Evolutionary conservation across 139 green algal genomes (phyloP), one percentile per base, ranked within the genome.

Genomic region (Coelastrella sp.): DNA sequence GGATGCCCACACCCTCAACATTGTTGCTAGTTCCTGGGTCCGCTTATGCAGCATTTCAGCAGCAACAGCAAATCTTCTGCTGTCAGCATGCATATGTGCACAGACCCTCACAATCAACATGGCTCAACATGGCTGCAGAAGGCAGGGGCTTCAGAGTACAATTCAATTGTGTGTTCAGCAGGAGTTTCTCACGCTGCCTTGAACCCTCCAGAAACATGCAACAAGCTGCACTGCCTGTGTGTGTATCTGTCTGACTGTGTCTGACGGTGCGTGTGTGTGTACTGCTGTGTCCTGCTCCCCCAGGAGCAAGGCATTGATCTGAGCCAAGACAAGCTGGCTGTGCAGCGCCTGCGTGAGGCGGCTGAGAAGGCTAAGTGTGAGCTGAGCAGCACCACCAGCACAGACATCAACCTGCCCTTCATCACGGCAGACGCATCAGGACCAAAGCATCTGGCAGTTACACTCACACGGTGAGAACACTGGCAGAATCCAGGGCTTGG

Each of bases 401-500:
- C 98, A 19, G 98, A 99, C 87, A 98, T 99, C 94, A 99, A 99
- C 94, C 95, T 99, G 90, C 98, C 98, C 68, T 99, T 99, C 96
- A 99, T 99, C 95, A 99, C 98, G 0, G 98, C 98, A n/a, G 97
- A 99, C 87, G 96, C 94, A 14, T 93, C 91, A 14, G 96, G 96
- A 11, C 92, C 96, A 15, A 97, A 97, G 93, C 94, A 96, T 89
- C 75, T 92, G 91, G 22, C 65, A 7, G 22, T 92, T 3, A 94
- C 86, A 49, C 76, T 98, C 79, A 96, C 95, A 22, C 94, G 96
- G 27, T 90, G 20, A 60, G 82, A 12, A 4, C 7, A 25, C 35
- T 49, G 35, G 3, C 35, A 73, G 65, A 17, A 22, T 3, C 14
- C 65, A 49, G 35, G 35, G 35, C 1, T 49, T 49, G 35, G 35